phyloP scores from a whole-genome alignment of 202 grass and related monocot species.

The Bolboschoenoplectus hybrid region DNA sequence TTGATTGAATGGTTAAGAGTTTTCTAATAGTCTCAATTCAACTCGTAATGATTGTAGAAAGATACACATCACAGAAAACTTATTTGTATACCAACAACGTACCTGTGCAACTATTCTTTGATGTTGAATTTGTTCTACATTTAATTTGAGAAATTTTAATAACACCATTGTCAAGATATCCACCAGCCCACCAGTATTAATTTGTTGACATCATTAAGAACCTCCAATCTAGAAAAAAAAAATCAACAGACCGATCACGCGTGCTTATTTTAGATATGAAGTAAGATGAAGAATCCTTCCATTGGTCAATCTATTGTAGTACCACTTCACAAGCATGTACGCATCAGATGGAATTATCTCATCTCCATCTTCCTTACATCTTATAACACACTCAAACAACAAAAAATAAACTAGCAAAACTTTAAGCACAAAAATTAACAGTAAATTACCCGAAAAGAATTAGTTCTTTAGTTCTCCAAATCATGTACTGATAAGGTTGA shows the following conservation, averaged over 20 bases:
- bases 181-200: neutral
- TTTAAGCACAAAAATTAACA: neutral
- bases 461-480: constrained; percentile 22
- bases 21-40: no score
- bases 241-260: neutral
- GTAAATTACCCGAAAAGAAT: neutral
- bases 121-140: no score
- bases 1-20: no score
- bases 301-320: neutral
- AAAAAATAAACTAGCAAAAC: neutral
- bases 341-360: neutral
- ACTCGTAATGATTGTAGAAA: no score
- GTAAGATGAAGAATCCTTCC: neutral
- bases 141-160: neutral
- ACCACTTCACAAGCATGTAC: neutral
- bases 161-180: neutral
- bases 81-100: no score
- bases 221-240: neutral
- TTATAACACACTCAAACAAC: neutral
- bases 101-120: no score
- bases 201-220: neutral
- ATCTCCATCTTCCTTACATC: neutral
- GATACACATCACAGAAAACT: no score
- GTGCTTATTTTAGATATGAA: neutral
- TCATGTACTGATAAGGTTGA: constrained; percentile 54